Conservation (phyloP, 768 basidiomycete genomes). For the Rhizopogon rudus region DNA sequence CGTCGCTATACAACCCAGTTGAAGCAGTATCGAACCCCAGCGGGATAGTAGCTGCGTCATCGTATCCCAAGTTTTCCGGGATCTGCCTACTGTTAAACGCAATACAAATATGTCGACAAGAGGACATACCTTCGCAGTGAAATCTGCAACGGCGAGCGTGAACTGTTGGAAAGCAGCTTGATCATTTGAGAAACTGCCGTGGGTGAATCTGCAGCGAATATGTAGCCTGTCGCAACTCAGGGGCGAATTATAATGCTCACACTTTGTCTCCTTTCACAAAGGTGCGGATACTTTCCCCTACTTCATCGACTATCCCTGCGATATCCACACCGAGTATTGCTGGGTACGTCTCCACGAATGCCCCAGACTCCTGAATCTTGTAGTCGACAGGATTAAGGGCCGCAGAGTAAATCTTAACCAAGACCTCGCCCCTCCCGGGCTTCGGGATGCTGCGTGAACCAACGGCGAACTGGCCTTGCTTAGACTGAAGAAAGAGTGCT, state of each 20-base stretch:
- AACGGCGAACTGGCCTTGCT: constrained; percentile 26
- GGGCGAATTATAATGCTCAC: constrained; percentile 16
- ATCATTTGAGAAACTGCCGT: constrained; percentile 25
- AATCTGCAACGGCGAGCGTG: constrained; percentile 25
- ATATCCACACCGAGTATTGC: constrained; percentile 30
- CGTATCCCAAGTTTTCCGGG: constrained; percentile 38
- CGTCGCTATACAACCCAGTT: constrained; percentile 37
- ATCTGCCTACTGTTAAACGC: constrained; percentile 26
- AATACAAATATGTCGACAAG: neutral
- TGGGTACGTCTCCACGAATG: constrained; percentile 30
- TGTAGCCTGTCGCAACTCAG: constrained; percentile 4
- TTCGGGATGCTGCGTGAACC: constrained; percentile 19
- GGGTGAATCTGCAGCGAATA: constrained; percentile 25
- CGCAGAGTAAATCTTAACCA: constrained; percentile 34
- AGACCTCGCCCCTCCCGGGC: constrained; percentile 34
- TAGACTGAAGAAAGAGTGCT: constrained; percentile 21
- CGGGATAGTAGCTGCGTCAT: constrained; percentile 43
- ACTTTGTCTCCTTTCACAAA: constrained; percentile 38
- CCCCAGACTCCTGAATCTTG: constrained; percentile 27
- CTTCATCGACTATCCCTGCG: constrained; percentile 33
- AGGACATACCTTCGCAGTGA: constrained; percentile 30
- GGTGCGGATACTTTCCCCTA: constrained; percentile 31
- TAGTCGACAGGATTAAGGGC: constrained; percentile 47
- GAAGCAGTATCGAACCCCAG: constrained; percentile 42
- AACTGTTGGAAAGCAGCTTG: constrained; percentile 36